These are phyloP conservation scores for Drosera capensis DNA, from an alignment of 148 eudicot species.

Conservation along the genomic window DNA sequence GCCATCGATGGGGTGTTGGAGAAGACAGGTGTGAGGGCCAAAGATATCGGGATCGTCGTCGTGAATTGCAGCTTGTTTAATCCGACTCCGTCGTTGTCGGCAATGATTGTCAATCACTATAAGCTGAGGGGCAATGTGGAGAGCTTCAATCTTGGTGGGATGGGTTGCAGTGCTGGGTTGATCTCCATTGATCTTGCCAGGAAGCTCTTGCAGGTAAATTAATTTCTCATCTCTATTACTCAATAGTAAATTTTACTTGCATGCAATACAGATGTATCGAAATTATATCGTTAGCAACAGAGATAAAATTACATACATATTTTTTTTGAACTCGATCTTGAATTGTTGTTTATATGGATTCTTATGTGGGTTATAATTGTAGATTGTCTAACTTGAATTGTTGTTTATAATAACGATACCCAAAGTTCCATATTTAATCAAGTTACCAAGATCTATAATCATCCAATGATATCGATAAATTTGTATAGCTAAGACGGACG, in stretches of 20 bases:
- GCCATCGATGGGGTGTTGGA: conserved; percentile 19
- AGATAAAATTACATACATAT: too few species aligned
- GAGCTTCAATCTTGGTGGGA: conserved; percentile 27
- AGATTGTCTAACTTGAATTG: too few species aligned
- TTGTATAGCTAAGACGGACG: too few species aligned
- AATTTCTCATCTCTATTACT: not conserved
- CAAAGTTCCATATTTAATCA: too few species aligned
- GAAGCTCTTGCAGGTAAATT: conserved; percentile 20
- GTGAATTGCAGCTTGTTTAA: conserved; percentile 31
- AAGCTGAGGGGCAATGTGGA: conserved; percentile 24
- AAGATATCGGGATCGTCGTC: conserved; percentile 19
- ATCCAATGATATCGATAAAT: too few species aligned
- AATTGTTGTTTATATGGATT: too few species aligned
- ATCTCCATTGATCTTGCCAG: conserved; percentile 25
- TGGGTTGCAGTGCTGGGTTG: conserved; percentile 35
- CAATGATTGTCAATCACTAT: conserved; percentile 26
- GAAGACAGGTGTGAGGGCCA: conserved; percentile 12
- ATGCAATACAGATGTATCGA: too few species aligned
- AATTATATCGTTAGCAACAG: too few species aligned
- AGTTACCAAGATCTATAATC: too few species aligned
- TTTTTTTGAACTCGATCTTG: too few species aligned
- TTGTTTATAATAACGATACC: too few species aligned
- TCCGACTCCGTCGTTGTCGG: conserved; percentile 22
- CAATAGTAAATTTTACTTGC: not conserved
- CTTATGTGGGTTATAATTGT: too few species aligned